Evolutionary conservation across 371 early-diverging fungal genomes (phyloP).

Genomic region (Mortierella polycephala): DNA sequence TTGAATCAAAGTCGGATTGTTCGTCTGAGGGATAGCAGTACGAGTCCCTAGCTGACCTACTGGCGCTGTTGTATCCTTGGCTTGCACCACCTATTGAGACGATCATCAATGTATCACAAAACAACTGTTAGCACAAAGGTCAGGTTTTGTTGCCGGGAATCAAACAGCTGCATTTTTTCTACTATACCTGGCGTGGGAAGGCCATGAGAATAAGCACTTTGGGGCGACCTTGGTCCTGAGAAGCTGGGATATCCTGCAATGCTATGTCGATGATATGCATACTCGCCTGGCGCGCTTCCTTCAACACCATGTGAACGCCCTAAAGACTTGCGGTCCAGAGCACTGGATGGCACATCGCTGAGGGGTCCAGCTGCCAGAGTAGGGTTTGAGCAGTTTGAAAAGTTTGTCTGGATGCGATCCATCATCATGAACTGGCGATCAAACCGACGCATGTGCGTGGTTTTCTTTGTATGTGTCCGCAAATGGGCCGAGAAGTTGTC

Average conservation of each 20-base stretch:
- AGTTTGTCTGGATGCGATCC: conserved; percentile 31
- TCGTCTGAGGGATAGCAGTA: conserved; percentile 18
- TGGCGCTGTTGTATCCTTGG: conserved; percentile 6
- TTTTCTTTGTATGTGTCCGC: conserved; percentile 61
- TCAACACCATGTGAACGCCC: neutral
- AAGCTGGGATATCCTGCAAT: conserved; percentile 40
- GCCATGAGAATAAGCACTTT: conserved; percentile 15
- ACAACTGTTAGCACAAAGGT: too few relatives aligned
- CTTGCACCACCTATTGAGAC: neutral
- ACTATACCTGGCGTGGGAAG: conserved; percentile 6
- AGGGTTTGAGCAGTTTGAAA: conserved; percentile 1
- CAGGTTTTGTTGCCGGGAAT: too few relatives aligned
- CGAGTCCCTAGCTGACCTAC: conserved; percentile 12
- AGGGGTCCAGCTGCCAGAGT: conserved; percentile 7
- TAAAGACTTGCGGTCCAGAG: neutral
- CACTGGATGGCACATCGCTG: conserved; percentile 5
- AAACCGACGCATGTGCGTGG: conserved; percentile 28
- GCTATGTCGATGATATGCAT: conserved; percentile 37
- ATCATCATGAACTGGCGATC: conserved; percentile 27
- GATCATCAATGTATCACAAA: too few relatives aligned
- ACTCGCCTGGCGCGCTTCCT: conserved; percentile 6
- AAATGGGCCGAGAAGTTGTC: conserved; percentile 78
- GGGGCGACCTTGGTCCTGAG: conserved; percentile 21
- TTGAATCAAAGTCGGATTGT: conserved; percentile 1
- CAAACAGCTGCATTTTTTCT: neutral